Evolutionary conservation across 805 yeast species (phyloP), one percentile per base, ranked within the genome.

Genomic region (Saturnispora halmiae): DNA sequence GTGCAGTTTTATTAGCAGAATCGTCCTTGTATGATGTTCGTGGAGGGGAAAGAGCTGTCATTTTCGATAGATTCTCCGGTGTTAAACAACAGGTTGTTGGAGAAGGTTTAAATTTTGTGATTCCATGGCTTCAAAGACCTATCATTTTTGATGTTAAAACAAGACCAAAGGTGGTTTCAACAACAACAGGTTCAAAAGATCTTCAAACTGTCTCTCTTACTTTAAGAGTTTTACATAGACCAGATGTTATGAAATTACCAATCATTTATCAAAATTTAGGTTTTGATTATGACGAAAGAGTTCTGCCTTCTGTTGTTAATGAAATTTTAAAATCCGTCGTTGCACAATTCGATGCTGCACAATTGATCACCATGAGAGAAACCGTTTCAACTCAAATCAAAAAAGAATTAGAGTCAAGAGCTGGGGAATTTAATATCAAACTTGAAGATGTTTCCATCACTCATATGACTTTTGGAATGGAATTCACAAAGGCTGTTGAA

Each of bases 261-360:
- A 64, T 63, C 25, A 92, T 92, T 48, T 92, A 92, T 67, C 97
- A 88, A 65, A 76, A 77, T 52, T 70, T 92, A 44, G 98, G 98
- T 44, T 67, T 79, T 42, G 98, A 92, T 63, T 92, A 92, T 63
- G 98, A 90, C 59, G 98, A 92, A 67, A 79, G 95, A 54, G 96
- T 92, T 15, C 72, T 92, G 53, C 98, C 98, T 30, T 84, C 96
- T n/a, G 88, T 92, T 64, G 96, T 90, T 43, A 92, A 92, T 60
- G 98, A 92, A 66, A 97, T 92, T 41, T 73, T 92, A 59, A 92
- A 92, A 63, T 76, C 95, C 2, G 96, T 92, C 36, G 96, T 92
- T 46, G 98, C 98, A 6, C 98, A 92, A 65, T 92, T 90, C 70
- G 92, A 92, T 61, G 98, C 98, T 61, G 95, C 96, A 14, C 96